A percentile compares a stretch with the other conserved stretches of the same genome.
These are phyloP conservation scores for Vickermania spadyakhi DNA, from an alignment of 208 protist genomes.

Conservation along the genomic window DNA sequence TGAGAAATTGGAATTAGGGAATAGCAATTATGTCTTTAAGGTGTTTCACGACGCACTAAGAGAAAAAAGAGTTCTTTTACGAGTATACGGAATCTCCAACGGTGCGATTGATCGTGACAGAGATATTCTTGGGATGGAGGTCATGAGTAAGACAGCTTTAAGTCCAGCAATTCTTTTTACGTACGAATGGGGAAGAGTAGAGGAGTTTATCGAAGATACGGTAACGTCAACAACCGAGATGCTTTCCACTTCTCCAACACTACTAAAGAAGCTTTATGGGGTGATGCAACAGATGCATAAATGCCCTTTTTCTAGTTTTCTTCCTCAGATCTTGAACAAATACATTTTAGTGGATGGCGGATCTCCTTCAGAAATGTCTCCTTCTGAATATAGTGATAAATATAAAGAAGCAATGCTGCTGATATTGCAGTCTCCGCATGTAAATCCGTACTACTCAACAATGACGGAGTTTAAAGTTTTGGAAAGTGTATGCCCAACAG, in stretches of 20 bases:
- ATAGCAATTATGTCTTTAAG: slow-evolving; percentile 84
- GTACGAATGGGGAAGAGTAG: slow-evolving; percentile 76
- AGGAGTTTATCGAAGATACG: slow-evolving; percentile 74
- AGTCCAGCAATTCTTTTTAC: slow-evolving; percentile 67
- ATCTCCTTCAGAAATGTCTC: slow-evolving; percentile 1
- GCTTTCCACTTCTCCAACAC: slow-evolving; percentile 35
- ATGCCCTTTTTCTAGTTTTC: slow-evolving; percentile 32
- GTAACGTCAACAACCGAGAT: slow-evolving; percentile 73
- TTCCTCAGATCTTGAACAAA: slow-evolving; percentile 53
- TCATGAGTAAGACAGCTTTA: slow-evolving; percentile 62
- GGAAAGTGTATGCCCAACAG: slow-evolving; percentile 61
- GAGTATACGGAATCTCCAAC: slow-evolving; percentile 62
- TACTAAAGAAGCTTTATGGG: slow-evolving; percentile 53
- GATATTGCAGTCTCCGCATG: background rate
- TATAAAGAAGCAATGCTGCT: slow-evolving; percentile 2
- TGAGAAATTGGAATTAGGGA: slow-evolving; percentile 66
- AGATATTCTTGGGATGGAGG: slow-evolving; percentile 57
- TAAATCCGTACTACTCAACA: slow-evolving; percentile 27
- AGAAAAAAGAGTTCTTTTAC: slow-evolving; percentile 46
- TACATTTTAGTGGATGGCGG: slow-evolving; percentile 12
- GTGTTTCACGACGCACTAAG: slow-evolving; percentile 47
- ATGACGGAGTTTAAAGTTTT: slow-evolving; percentile 39
- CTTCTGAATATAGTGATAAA: slow-evolving; percentile 4
- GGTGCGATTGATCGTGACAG: slow-evolving; percentile 76
- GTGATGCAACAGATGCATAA: slow-evolving; percentile 47